Conservation (phyloP, 73 alveolate species). For the Paramecium octaurelia region DNA sequence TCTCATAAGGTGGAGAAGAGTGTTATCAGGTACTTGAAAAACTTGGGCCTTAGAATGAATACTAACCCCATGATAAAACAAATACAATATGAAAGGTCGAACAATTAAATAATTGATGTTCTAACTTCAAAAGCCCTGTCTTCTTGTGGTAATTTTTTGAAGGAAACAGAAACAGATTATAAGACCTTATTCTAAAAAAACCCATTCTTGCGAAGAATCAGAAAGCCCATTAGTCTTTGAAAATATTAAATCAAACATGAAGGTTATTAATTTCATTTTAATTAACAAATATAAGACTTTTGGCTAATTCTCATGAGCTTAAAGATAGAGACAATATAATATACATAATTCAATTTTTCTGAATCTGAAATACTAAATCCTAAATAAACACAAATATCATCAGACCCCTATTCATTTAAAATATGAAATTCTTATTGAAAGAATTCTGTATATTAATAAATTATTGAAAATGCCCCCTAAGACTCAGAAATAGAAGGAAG, state of each 20-base stretch:
- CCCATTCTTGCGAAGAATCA: neutral
- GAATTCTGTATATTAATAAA: neutral
- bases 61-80: neutral
- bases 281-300: neutral
- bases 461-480: slow-evolving; percentile 35
- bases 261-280: neutral
- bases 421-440: neutral
- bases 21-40: neutral
- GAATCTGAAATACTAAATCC: neutral
- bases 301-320: neutral
- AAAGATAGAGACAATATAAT: neutral
- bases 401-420: neutral
- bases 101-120: neutral
- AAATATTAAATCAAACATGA: neutral
- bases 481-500: slow-evolving; percentile 21
- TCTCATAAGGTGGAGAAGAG: neutral
- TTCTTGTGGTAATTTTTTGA: neutral
- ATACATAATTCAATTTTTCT: neutral
- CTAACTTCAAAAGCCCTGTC: neutral
- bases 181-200: neutral
- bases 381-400: neutral
- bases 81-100: neutral
- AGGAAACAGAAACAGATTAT: neutral
- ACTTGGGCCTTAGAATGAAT: slow-evolving; percentile 20
- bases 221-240: neutral